phyloP scores from a whole-genome alignment of 345 rosid genomes.

The Arabis hirsuta region DNA sequence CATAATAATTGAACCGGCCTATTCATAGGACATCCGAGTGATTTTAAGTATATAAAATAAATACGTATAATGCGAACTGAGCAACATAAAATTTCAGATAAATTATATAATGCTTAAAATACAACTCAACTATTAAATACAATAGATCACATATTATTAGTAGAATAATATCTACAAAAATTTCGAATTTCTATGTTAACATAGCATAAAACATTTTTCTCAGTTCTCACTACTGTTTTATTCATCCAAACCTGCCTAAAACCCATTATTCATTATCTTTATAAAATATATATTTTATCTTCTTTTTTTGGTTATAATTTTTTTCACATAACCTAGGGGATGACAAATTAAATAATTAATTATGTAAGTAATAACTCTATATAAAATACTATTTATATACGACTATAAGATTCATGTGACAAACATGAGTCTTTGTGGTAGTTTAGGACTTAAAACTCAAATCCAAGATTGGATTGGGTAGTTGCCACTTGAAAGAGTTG shows the following conservation, averaged over 20 bases:
- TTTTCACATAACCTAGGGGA: not conserved
- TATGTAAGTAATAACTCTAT: slow-evolving; percentile 33
- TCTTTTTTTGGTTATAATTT: not conserved
- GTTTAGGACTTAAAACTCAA: slow-evolving; percentile 38
- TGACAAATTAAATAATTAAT: not conserved
- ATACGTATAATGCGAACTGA: not conserved
- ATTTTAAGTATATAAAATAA: not conserved
- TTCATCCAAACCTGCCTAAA: slow-evolving; percentile 32
- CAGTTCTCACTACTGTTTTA: slow-evolving; percentile 13
- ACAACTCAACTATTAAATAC: slow-evolving; percentile 18
- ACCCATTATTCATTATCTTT: slow-evolving; percentile 12
- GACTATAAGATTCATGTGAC: slow-evolving; percentile 29
- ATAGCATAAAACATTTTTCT: not conserved
- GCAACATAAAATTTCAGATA: not conserved
- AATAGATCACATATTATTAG: slow-evolving; percentile 5
- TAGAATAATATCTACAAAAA: slow-evolving; percentile 21
- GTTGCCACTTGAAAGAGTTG: slow-evolving; percentile 86
- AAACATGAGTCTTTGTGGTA: slow-evolving; percentile 21
- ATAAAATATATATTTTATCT: not conserved
- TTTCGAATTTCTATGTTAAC: slow-evolving; percentile 23
- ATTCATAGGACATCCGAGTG: not conserved
- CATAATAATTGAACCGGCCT: not conserved
- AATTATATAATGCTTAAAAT: slow-evolving; percentile 1
- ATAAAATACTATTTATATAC: slow-evolving; percentile 9
- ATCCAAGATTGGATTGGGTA: slow-evolving; percentile 88